Evolutionary conservation across 2,329 filamentous ascomycete species (phyloP), one percentile per base, ranked within the genome.

Genomic region (Fusarium continuum): DNA sequence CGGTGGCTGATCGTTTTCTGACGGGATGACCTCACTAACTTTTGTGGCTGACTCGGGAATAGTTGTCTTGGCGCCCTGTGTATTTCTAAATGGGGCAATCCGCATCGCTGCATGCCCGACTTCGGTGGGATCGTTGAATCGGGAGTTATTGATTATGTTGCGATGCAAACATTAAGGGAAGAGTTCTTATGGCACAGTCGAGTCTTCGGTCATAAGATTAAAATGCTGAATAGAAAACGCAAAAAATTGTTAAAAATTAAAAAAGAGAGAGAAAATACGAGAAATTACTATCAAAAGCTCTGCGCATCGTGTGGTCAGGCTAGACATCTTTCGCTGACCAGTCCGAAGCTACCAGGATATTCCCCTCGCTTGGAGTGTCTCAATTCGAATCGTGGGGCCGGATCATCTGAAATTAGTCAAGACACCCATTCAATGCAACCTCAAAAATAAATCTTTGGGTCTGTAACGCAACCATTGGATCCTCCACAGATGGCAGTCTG

Each of bases 11-110:
- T 56, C 40, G 26, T 16, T 28, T 44, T n/a, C n/a, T 34, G 19
- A 35, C 61, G 55, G 41, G 16, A 62, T 64, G 61, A 64, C 47
- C 34, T 65, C 61, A 59, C 56, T 3, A 28, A 55, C 9, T 22
- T 17, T 40, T 32, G 46, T 47, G 52, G 44, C 56, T 50, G 43
- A 56, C 56, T 64, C 38, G 46, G 44, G 60, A 36, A 60, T 55
- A 60, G 19, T 64, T 19, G 23, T 32, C 59, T 47, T 58, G 60
- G 60, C 40, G 38, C 34, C 36, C 36, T 26, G 22, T 10, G 22
- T 4, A n/a, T 34, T 44, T 38, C 52, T 28, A 8, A 6, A 22
- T 52, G 17, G 34, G 54, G 45, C 16, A 59, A 58, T 14, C 20
- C 8, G 14, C 4, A 20, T 51, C 26, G 22, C 31, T 31, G 14